Base-by-base conservation (phyloP, 257 asterid genomes). In the Solanum dulcamara region DNA sequence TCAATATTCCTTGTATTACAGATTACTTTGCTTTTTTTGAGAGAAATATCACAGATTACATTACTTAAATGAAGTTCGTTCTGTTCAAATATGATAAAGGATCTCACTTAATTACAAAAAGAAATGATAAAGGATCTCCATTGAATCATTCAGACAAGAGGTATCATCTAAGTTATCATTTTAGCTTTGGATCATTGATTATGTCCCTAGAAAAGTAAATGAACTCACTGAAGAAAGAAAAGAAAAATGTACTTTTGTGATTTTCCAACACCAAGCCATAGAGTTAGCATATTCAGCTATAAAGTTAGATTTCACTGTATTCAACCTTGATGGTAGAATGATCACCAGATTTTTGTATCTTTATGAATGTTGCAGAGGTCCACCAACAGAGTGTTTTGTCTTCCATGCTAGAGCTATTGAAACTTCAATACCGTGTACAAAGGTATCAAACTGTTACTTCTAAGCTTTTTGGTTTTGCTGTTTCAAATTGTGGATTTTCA, bases 311-410 rank as follows among this genome's bases (percentile, higher is more conserved):
- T 51, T 26, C 10, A 24, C 22, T 79, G 68, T 18, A 48, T 24
- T 77, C 24, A 51, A 22, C 32, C 30, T 48, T 66, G n/a, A 75
- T 26, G 59, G 38, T 48, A 28, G 37, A 44, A 68, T 42, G 53
- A 66, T 24, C 84, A 40, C 74, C 80, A 80, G 40, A 42, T 53
- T 48, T 84, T 75, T 75, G 14, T 17, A n/a, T 20, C 86, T 74
- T 72, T 86, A 38, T 80, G 89, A 80, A 74, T 84, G 80, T 75
- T 89, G 87, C 96, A 96, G 98, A 74, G 99, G 99, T 81, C 98
- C 99, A 83, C 97, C 99, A 83, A 96, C 99, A 55, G 97, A 95
- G 89, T 96, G 99, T 89, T 95, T 95, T 86, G 66, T 95, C 88
- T 95, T 87, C 88, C 99, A 96, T 87, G 97, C 98, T 18, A 95